These are phyloP conservation scores for Stramenopiles sp. DNA, from an alignment of 352 stramenopile genomes.

Conservation along the genomic window DNA sequence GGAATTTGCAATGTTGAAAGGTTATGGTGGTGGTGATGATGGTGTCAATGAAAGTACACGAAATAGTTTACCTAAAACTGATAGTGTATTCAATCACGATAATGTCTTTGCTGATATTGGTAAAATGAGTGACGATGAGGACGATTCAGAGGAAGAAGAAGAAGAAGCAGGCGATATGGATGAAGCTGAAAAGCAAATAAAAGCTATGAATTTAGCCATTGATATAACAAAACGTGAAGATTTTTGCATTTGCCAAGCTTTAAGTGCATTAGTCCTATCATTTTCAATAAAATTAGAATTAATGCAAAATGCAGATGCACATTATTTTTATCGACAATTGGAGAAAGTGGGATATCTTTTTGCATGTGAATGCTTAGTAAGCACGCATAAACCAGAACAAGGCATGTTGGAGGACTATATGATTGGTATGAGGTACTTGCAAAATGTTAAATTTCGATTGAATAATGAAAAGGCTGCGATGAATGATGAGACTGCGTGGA, in stretches of 20 bases:
- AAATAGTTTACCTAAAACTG: not conserved
- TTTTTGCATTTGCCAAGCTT: conserved; percentile 7
- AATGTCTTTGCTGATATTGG: not conserved
- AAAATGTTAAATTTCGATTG: conserved; percentile 1
- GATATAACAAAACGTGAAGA: not conserved
- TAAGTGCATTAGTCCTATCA: not conserved
- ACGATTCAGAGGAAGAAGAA: not conserved
- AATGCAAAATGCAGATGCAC: not conserved
- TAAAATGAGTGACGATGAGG: conserved; percentile 2
- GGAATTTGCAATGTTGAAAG: not conserved
- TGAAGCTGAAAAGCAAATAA: not conserved
- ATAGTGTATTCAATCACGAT: not conserved
- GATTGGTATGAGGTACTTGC: not conserved
- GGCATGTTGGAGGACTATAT: conserved; percentile 7
- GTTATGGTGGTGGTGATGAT: not conserved
- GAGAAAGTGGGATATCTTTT: conserved; percentile 5
- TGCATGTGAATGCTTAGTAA: not conserved
- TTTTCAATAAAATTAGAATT: not conserved
- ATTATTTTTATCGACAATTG: not conserved
- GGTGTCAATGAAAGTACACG: not conserved
- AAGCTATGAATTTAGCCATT: not conserved
- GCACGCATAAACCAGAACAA: not conserved
- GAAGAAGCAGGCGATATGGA: not conserved
- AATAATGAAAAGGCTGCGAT: not conserved
- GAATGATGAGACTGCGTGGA: not conserved